These are phyloP conservation scores for Paramecium biaurelia DNA, from an alignment of 73 alveolate genomes.

Conservation along the genomic window DNA sequence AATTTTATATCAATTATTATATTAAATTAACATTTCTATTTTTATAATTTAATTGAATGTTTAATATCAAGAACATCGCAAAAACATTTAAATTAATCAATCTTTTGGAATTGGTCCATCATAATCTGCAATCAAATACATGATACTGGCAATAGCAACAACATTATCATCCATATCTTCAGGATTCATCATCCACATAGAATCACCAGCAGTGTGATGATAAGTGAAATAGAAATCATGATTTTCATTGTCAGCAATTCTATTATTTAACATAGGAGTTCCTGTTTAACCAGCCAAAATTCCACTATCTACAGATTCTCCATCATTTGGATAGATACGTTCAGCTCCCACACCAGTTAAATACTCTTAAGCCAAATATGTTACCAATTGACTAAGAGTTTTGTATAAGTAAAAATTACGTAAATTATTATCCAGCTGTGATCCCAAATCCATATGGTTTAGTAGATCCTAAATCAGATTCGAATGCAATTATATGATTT, in stretches of 20 bases:
- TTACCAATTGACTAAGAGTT: neutral
- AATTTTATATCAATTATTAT: neutral
- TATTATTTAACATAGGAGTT: slow-evolving; percentile 39
- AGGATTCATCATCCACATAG: slow-evolving; percentile 63
- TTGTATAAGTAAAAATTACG: neutral
- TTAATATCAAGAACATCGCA: no score
- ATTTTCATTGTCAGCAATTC: neutral
- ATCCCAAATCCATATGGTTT: slow-evolving; percentile 60
- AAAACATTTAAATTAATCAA: neutral
- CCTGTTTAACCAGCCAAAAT: neutral
- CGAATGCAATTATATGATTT: slow-evolving; percentile 55
- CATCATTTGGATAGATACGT: neutral
- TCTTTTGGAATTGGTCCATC: neutral
- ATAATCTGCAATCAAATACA: slow-evolving; percentile 53
- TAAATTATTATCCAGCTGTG: neutral
- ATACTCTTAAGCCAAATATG: slow-evolving; percentile 27
- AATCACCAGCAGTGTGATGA: slow-evolving; percentile 66
- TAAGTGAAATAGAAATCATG: slow-evolving; percentile 61
- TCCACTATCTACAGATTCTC: neutral
- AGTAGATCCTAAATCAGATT: slow-evolving; percentile 56
- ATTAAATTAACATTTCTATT: neutral
- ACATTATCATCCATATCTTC: slow-evolving; percentile 63
- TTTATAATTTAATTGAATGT: no score
- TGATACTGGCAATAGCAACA: slow-evolving; percentile 56
- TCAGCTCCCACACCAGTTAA: slow-evolving; percentile 28